Base-by-base conservation (phyloP, 1,139 yeast genomes). In the Pichia terricola region DNA sequence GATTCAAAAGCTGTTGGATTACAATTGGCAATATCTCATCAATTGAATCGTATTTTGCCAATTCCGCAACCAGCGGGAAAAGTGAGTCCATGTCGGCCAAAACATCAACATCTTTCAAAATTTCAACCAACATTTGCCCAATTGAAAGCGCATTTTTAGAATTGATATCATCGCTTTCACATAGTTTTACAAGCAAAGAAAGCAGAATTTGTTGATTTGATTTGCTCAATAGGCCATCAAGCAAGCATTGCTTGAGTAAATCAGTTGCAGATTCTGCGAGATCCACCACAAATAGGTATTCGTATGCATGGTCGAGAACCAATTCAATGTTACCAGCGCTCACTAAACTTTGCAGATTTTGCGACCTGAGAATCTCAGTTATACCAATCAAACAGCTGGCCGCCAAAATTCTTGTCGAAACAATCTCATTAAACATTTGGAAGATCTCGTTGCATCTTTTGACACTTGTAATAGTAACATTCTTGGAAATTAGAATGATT, bases 401-500 rank as follows among this genome's bases (percentile, higher is more conserved):
- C 10, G 47, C 42, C 27, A 47, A 37, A 28, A 47, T 45, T 37
- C 44, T 47, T 28, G 43, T 38, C 10, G 44, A 38, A 4, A 44
- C 9, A 8, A 40, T 40, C 3, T 48, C 47, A 26, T 42, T 38
- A 37, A 59, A 54, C 26, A 55, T 50, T 5, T 43, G 28, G n/a
- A 57, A 38, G 3, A 53, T 40, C 10, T 35, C 7, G 30, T 28
- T 4, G 46, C 31, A 11, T 16, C 22, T 16, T 16, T 16, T 16
- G 22, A 16, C 22, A 16, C 22, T 16, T 16, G 22, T 16, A n/a
- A 56, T 28, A 9, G 51, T 47, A 16, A 61, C 54, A 28, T 55
- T 50, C 10, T 54, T 47, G 32, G 57, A 50, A 37, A 63, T 52
- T 31, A 57, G 56, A n/a, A 68, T 65, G 8, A 74, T 53, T 6